Evolutionary conservation across 345 rosid genomes (phyloP).

Genomic region (Lepidium didymum): DNA sequence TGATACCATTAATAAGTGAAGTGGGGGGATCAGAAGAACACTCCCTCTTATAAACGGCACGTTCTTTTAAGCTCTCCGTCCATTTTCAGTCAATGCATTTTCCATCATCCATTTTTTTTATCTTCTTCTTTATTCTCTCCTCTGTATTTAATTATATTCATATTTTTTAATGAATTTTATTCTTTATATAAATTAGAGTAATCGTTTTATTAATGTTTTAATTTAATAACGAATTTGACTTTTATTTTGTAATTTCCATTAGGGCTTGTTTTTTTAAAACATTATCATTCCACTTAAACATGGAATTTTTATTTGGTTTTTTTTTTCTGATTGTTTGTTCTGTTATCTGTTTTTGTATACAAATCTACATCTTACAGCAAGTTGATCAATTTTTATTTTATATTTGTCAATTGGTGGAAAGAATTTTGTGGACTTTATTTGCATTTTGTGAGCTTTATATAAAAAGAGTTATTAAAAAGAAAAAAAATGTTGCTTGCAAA

Average conservation of each 20-base stretch:
- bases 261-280: no score
- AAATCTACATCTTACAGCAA: background rate
- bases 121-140: background rate
- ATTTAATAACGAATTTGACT: no score
- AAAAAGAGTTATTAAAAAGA: background rate
- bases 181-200: background rate
- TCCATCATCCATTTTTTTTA: background rate
- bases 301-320: background rate
- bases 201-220: background rate
- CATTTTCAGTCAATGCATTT: conserved; percentile 4
- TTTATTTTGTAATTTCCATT: no score
- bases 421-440: background rate
- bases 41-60: conserved; percentile 23
- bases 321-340: no score
- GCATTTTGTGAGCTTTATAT: background rate
- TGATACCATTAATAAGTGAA: conserved; percentile 14
- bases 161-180: background rate
- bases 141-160: background rate
- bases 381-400: background rate
- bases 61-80: conserved; percentile 22
- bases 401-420: no score
- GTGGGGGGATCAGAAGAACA: background rate
- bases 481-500: background rate
- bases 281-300: background rate
- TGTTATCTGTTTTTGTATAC: background rate